Evolutionary conservation across 2,329 filamentous ascomycete genomes (phyloP).

Genomic region (Sporothrix schenckii): DNA sequence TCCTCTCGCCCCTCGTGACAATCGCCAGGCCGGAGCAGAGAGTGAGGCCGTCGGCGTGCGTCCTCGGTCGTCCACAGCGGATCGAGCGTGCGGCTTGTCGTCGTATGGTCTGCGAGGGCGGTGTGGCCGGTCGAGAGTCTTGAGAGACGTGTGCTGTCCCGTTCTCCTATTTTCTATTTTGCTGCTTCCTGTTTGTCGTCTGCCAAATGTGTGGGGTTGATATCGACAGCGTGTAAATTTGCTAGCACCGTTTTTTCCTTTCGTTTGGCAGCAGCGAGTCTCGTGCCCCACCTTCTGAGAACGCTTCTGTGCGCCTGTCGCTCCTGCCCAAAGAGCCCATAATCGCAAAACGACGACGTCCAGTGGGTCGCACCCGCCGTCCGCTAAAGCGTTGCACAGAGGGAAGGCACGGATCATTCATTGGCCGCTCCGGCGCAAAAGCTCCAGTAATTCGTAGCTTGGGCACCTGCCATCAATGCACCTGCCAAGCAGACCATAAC

Average conservation of each 20-base stretch:
- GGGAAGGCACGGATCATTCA: slow-evolving; percentile 28
- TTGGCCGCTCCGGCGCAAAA: slow-evolving; percentile 33
- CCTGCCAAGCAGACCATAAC: background rate
- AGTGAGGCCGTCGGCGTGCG: background rate
- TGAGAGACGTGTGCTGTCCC: too few species aligned
- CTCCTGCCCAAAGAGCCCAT: slow-evolving; percentile 1
- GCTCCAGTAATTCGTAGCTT: background rate
- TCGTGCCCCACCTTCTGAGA: slow-evolving; percentile 23
- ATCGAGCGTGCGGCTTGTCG: background rate
- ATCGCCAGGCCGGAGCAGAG: background rate
- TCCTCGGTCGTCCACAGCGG: slow-evolving; percentile 2
- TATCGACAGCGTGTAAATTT: slow-evolving; percentile 17
- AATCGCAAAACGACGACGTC: too few species aligned
- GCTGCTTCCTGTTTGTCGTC: background rate
- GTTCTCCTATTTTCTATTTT: too few species aligned
- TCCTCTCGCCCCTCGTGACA: background rate
- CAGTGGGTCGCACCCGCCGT: too few species aligned
- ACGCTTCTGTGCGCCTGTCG: slow-evolving; percentile 27
- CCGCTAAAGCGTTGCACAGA: background rate
- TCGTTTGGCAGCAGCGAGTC: background rate
- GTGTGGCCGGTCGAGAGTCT: background rate
- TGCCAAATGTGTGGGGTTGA: slow-evolving; percentile 18
- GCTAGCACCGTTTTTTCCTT: slow-evolving; percentile 10
- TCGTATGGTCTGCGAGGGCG: background rate
- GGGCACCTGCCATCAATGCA: background rate